phyloP scores from a whole-genome alignment of 2,329 filamentous ascomycete genomes.

The Diaporthe humulicola region DNA sequence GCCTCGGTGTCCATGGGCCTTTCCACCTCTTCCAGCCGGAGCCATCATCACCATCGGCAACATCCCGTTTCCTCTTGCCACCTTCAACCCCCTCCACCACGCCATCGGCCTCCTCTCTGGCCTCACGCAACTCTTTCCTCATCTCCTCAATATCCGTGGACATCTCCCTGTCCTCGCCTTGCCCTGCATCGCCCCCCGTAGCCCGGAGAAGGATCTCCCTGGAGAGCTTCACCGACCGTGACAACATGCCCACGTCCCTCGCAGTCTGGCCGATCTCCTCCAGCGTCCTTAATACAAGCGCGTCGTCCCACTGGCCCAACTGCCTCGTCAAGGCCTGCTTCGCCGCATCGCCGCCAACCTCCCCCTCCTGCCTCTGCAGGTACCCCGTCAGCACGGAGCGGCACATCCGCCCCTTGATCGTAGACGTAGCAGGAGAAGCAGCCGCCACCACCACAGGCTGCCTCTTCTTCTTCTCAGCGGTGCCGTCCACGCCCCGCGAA shows the following conservation, averaged over 20 bases:
- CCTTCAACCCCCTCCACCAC: not conserved
- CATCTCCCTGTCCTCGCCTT: conserved; percentile 16
- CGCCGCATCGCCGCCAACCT: conserved; percentile 39
- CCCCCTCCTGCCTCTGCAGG: conserved; percentile 50
- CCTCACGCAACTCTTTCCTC: conserved; percentile 20
- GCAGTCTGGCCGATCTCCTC: conserved; percentile 47
- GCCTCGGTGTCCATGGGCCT: conserved; percentile 68
- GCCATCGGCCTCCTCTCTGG: conserved; percentile 17
- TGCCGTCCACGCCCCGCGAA: not conserved
- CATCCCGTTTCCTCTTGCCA: conserved; percentile 36
- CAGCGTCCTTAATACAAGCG: conserved; percentile 45
- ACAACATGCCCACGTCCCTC: conserved; percentile 46
- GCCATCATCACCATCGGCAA: conserved; percentile 38
- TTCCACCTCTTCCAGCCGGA: conserved; percentile 64
- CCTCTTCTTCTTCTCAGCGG: conserved; percentile 27
- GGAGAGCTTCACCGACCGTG: conserved; percentile 47
- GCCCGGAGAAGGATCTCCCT: conserved; percentile 41
- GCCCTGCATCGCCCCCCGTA: conserved; percentile 44
- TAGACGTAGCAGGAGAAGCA: not conserved
- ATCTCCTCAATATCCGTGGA: conserved; percentile 29
- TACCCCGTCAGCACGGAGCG: conserved; percentile 54
- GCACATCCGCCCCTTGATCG: conserved; percentile 43
- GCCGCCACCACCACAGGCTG: not conserved
- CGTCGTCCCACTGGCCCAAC: conserved; percentile 47
- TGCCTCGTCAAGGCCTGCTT: conserved; percentile 43